Percentiles rank a stretch among this genome's conserved stretches.
phyloP scores from a whole-genome alignment of 805 yeast species.

The Lachancea thermotolerans region DNA sequence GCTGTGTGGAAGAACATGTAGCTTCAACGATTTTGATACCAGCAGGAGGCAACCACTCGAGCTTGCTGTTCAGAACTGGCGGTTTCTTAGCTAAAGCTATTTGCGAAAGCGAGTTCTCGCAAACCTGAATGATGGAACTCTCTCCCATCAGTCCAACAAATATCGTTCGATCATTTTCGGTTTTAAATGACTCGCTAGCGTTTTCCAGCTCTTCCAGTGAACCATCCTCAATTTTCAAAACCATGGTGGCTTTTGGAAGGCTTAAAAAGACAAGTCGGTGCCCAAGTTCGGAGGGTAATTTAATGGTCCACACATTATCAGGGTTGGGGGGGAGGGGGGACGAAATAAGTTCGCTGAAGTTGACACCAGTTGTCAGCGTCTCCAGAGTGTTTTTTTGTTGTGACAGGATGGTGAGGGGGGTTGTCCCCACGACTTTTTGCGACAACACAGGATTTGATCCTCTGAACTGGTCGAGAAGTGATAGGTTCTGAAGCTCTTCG shows the following conservation, averaged over 20 bases:
- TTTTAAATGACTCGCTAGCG: constrained; percentile 65
- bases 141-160: constrained; percentile 63
- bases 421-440: constrained; percentile 29
- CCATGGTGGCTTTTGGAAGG: constrained; percentile 18
- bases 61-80: constrained; percentile 19
- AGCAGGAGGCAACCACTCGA: constrained; percentile 78
- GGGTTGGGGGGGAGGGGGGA: constrained; percentile 71
- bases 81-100: constrained; percentile 24
- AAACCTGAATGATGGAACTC: constrained; percentile 63
- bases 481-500: constrained; percentile 46
- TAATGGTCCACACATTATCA: constrained; percentile 57
- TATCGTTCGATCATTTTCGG: constrained; percentile 51
- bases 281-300: constrained; percentile 28
- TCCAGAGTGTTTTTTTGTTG: constrained; percentile 33
- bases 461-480: constrained; percentile 44
- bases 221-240: constrained; percentile 31
- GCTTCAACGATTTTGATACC: constrained; percentile 60
- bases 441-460: constrained; percentile 47
- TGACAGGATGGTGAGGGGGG: constrained; percentile 26
- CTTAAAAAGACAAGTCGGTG: constrained; percentile 23
- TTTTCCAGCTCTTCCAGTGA: constrained; percentile 69
- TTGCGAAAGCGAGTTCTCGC: constrained; percentile 62
- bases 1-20: constrained; percentile 58
- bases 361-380: constrained; percentile 49
- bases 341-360: constrained; percentile 56